Conservation (phyloP, 495 filamentous ascomycete genomes). For the Bombardia bombarda region DNA sequence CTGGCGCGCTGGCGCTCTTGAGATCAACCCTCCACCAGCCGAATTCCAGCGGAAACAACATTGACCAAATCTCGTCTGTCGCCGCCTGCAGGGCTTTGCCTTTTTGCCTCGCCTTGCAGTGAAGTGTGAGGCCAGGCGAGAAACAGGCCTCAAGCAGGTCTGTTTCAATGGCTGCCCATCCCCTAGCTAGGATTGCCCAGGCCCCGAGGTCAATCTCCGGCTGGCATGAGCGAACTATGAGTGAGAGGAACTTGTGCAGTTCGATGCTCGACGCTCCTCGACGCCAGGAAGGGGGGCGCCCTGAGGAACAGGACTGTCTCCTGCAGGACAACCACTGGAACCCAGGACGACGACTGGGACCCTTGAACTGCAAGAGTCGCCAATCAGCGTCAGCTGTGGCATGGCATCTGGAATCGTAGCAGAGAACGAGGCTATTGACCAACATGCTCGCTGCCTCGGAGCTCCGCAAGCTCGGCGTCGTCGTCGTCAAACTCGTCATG, state of each 20-base stretch:
- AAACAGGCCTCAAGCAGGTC: constrained; percentile 8
- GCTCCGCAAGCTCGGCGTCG: constrained; percentile 1
- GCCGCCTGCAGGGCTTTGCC: constrained; percentile 6
- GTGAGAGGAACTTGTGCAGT: too few relatives aligned
- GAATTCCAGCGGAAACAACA: not conserved
- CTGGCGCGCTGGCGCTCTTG: not conserved
- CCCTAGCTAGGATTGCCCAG: constrained; percentile 8
- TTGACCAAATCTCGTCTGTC: constrained; percentile 1
- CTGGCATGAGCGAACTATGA: too few relatives aligned
- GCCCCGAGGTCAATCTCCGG: constrained; percentile 13
- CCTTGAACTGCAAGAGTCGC: too few relatives aligned
- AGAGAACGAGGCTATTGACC: not conserved
- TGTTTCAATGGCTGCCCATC: constrained; percentile 16
- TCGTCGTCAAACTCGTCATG: not conserved
- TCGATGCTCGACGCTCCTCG: too few relatives aligned
- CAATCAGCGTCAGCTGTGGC: constrained; percentile 6
- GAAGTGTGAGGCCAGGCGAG: constrained; percentile 7
- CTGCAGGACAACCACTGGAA: too few relatives aligned
- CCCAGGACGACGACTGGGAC: too few relatives aligned
- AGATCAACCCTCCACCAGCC: not conserved
- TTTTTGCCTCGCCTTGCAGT: not conserved
- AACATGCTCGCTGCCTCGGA: not conserved
- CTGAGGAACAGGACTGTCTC: too few relatives aligned
- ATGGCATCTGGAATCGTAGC: constrained; percentile 6
- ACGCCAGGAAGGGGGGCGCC: too few relatives aligned